Conservation (phyloP, 495 filamentous ascomycete species). For the Podospora fimiseda region DNA sequence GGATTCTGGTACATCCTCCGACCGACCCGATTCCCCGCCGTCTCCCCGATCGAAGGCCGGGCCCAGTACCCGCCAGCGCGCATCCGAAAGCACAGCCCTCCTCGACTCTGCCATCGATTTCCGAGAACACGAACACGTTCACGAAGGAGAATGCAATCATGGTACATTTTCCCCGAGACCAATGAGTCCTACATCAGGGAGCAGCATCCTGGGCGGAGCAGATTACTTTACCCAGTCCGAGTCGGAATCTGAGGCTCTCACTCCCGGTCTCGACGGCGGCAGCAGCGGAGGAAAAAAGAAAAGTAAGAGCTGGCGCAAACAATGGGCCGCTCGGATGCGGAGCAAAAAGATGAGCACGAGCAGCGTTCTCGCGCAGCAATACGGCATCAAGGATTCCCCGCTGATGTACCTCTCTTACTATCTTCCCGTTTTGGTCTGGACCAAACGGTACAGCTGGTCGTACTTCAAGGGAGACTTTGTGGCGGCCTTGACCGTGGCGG, state of each 20-base stretch:
- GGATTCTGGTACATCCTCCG: slow-evolving; percentile 11
- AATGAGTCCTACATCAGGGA: slow-evolving; percentile 36
- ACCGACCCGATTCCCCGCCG: slow-evolving; percentile 5
- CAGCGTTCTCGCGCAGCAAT: slow-evolving; percentile 51
- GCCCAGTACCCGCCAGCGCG: slow-evolving; percentile 14
- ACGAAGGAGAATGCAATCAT: slow-evolving; percentile 58
- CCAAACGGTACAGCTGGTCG: slow-evolving; percentile 70
- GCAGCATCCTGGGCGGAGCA: slow-evolving; percentile 28
- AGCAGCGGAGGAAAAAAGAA: slow-evolving; percentile 18
- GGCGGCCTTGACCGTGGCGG: slow-evolving; percentile 83
- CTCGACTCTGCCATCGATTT: slow-evolving; percentile 23
- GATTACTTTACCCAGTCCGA: slow-evolving; percentile 18
- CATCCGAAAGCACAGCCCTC: slow-evolving; percentile 40
- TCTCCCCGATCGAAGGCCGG: slow-evolving; percentile 21
- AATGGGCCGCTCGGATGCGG: slow-evolving; percentile 33
- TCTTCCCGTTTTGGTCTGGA: slow-evolving; percentile 84
- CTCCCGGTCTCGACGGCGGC: slow-evolving; percentile 14
- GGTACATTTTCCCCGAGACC: slow-evolving; percentile 74
- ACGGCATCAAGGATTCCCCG: slow-evolving; percentile 52
- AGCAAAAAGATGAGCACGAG: slow-evolving; percentile 59
- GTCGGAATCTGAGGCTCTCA: slow-evolving; percentile 17
- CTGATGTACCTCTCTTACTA: slow-evolving; percentile 87
- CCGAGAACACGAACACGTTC: slow-evolving; percentile 31
- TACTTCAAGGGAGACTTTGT: slow-evolving; percentile 82
- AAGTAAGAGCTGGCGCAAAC: slow-evolving; percentile 28